Evolutionary conservation across 371 early-diverging fungal species (phyloP).

Genomic region (Mucor racemosus): DNA sequence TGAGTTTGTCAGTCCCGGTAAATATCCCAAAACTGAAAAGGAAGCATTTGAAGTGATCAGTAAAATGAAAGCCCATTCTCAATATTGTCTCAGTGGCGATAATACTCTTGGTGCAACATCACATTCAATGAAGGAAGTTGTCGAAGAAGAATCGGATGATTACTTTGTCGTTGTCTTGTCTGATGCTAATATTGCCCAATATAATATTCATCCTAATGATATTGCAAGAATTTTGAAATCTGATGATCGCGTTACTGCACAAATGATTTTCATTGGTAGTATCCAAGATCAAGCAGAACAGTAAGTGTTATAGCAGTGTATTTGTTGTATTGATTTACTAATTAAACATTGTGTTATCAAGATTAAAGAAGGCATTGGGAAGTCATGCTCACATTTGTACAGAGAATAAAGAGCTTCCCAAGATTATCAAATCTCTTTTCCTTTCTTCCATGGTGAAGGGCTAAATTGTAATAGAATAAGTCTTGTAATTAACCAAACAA

Average conservation of each 20-base stretch:
- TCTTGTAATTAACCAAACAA: too few relatives aligned
- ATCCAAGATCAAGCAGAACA: conserved; percentile 69
- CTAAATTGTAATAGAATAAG: conserved; percentile 4
- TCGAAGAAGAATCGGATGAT: conserved; percentile 79
- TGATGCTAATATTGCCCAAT: conserved; percentile 86
- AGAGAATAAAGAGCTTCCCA: conserved; percentile 80
- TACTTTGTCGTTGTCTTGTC: conserved; percentile 81
- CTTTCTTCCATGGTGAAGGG: conserved; percentile 73
- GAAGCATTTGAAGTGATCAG: conserved; percentile 72
- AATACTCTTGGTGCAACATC: conserved; percentile 77
- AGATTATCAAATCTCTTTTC: conserved; percentile 81
- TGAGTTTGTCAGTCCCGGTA: conserved; percentile 70
- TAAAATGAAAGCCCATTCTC: conserved; percentile 70
- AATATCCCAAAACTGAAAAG: conserved; percentile 79
- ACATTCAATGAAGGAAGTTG: conserved; percentile 73
- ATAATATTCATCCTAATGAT: conserved; percentile 77
- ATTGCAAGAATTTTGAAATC: conserved; percentile 72
- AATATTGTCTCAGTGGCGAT: conserved; percentile 78
- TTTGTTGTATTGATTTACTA: not conserved
- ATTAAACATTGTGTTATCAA: conserved; percentile 19
- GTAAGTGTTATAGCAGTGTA: conserved; percentile 35
- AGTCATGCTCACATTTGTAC: conserved; percentile 71
- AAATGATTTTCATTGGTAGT: conserved; percentile 76
- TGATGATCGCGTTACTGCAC: conserved; percentile 71
- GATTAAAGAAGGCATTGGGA: conserved; percentile 67